Evolutionary conservation across 768 basidiomycete species (phyloP), one percentile per base, ranked within the genome.

Genomic region (Strobilomyces echinocephalus): DNA sequence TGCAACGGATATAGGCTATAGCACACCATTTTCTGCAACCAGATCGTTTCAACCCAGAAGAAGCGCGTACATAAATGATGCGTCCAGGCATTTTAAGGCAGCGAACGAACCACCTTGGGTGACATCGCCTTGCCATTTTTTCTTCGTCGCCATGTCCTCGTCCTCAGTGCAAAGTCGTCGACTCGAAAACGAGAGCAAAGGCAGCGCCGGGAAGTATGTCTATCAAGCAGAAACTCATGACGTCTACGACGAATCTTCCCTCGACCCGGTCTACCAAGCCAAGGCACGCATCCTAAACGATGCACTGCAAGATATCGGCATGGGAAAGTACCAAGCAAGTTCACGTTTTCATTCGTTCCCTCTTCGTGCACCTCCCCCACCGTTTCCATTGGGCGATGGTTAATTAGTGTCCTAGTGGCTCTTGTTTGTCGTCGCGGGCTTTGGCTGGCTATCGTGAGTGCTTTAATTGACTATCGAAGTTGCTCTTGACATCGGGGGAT

Each of bases 361-460:
- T 15, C 24, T 55, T 48, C 15, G 26, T 41, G 12, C 14, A 34
- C 43, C 30, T 28, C 9, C 15, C 34, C 12, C n/a, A 20, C 18
- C 28, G n/a, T 51, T 24, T n/a, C 16, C 10, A n/a, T 46, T 31
- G 5, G 20, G 24, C 47, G 12, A 56, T 31, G 28, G 20, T 18
- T 44, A 21, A 49, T 49, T 52, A n/a, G 1, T 39, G 2, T 24
- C 16, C 18, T 54, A 87, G 84, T 85, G 81, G 73, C 70, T 72
- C 53, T 64, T 88, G 34, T 87, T 88, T 64, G 51, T 80, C 48
- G 83, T 86, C 28, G 77, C 84, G 16, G 87, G 85, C 2, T 87
- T 88, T 68, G 87, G 87, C 48, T 88, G 85, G 85, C 77, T 87
- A 54, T 80, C 84, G 85, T 86, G 65, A 67, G 84, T 74, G 36